Conservation (phyloP, 2,329 filamentous ascomycete species). For the Aspergillus sp. region DNA sequence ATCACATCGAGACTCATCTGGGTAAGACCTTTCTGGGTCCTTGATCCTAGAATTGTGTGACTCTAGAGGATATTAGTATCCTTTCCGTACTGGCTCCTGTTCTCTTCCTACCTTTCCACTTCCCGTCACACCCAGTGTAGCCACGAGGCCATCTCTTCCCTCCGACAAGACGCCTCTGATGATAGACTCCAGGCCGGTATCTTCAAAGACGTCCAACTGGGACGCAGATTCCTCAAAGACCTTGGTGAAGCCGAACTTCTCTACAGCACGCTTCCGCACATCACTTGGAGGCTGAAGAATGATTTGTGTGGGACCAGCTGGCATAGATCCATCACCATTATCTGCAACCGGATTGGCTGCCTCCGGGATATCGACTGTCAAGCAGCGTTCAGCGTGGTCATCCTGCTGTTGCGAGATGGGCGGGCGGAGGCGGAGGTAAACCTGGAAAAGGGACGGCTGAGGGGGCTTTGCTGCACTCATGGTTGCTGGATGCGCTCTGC, state of each 20-base stretch:
- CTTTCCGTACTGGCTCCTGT: not conserved
- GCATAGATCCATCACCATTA: slow-evolving; percentile 23
- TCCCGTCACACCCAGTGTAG: slow-evolving; percentile 89
- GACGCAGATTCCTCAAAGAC: slow-evolving; percentile 86
- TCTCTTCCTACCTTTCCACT: slow-evolving; percentile 79
- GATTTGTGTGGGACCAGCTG: slow-evolving; percentile 63
- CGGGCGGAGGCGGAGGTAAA: slow-evolving; percentile 83
- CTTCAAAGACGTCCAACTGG: slow-evolving; percentile 84
- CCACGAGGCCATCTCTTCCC: slow-evolving; percentile 83
- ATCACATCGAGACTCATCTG: slow-evolving; percentile 89
- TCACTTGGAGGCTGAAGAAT: slow-evolving; percentile 80
- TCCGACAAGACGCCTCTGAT: slow-evolving; percentile 81
- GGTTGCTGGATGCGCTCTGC: slow-evolving; percentile 10
- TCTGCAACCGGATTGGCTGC: slow-evolving; percentile 33
- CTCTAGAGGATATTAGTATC: slow-evolving; percentile 58
- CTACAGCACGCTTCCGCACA: slow-evolving; percentile 77
- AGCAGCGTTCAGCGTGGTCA: slow-evolving; percentile 62
- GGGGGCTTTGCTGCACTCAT: slow-evolving; percentile 49
- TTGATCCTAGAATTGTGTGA: slow-evolving; percentile 91
- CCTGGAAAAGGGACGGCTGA: slow-evolving; percentile 74
- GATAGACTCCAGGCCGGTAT: slow-evolving; percentile 70
- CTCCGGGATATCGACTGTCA: slow-evolving; percentile 68
- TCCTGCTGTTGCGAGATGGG: slow-evolving; percentile 47
- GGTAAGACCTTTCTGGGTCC: slow-evolving; percentile 80
- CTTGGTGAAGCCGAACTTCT: slow-evolving; percentile 90